Evolutionary conservation across 1,284 basidiomycete species (phyloP), one percentile per base, ranked within the genome.

Genomic region (Cystobasidium slooffiae): DNA sequence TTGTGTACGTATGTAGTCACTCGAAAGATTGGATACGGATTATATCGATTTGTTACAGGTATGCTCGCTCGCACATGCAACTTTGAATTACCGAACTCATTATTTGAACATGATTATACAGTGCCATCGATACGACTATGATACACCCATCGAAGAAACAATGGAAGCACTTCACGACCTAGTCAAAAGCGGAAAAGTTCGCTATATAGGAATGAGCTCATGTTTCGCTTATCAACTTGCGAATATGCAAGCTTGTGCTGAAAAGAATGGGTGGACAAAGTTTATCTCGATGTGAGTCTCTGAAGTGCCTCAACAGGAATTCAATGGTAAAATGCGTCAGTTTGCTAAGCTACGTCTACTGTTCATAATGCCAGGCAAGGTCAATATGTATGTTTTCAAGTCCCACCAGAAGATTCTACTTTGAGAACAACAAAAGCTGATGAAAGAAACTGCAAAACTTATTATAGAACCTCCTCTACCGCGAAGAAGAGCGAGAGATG

Each of bases 121-220:
- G 77, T 85, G 90, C 41, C 85, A 91, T 37, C 88, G 89, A n/a
- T 65, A 51, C 46, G 62, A 65, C 31, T 65, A 65, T 22, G 62
- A 88, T 1, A 88, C 88, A 0, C 86, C 87, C 0, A 87, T 88
- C 69, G 85, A 85, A 75, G 80, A 81, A 72, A 81, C 80, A 6
- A 89, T 90, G 89, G 86, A 88, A 82, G 88, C 88, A 3, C 84
- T 90, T 0, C 87, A 89, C 76, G 89, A 90, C 75, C 86, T 90
- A 16, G 55, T 74, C 41, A 46, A 69, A 62, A 51, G 62, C 16
- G 62, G 62, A 65, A 65, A 65, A 22, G 62, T 86, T 16, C 84
- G 88, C 7, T 90, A 90, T 81, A 86, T 90, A 69, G 89, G 89
- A 53, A 89, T 88, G 88, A 55, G 47, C n/a, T 74, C 72, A 5